phyloP scores from a whole-genome alignment of 208 protist species.

The Porcisia hertigi region DNA sequence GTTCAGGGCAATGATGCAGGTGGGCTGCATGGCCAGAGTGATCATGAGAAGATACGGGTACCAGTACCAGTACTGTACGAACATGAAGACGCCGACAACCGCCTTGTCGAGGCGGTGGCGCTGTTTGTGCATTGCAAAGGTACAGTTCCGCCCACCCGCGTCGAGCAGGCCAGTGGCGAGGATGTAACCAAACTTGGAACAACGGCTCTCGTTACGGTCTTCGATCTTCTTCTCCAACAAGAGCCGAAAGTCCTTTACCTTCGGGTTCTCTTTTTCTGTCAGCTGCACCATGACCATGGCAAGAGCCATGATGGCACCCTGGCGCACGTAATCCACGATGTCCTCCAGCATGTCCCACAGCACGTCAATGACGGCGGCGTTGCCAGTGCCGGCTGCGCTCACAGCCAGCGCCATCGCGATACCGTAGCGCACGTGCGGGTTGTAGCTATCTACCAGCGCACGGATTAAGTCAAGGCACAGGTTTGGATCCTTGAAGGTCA shows the following conservation, averaged over 20 bases:
- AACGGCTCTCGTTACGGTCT: constrained; percentile 95
- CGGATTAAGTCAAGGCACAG: constrained; percentile 87
- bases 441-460: constrained; percentile 96
- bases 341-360: constrained; percentile 96
- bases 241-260: constrained; percentile 89
- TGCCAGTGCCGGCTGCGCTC: constrained; percentile 96
- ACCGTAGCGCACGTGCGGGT: constrained; percentile 98
- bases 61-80: constrained; percentile 99
- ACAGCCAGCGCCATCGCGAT: constrained; percentile 98
- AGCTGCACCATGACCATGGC: constrained; percentile 97
- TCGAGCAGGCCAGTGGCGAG: constrained; percentile 97
- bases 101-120: constrained; percentile 95
- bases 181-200: constrained; percentile 98
- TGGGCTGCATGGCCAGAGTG: constrained; percentile 96
- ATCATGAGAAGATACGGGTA: constrained; percentile 98
- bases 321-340: constrained; percentile 96
- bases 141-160: constrained; percentile 97
- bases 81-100: constrained; percentile 97
- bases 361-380: constrained; percentile 92
- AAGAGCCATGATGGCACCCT: constrained; percentile 97
- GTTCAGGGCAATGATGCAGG: constrained; percentile 98
- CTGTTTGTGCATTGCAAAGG: constrained; percentile 93
- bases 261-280: constrained; percentile 85
- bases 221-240: constrained; percentile 67
- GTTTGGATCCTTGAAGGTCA: constrained; percentile 95